Evolutionary conservation across 2,329 filamentous ascomycete species (phyloP).

Genomic region (Pyrenophora seminiperda): DNA sequence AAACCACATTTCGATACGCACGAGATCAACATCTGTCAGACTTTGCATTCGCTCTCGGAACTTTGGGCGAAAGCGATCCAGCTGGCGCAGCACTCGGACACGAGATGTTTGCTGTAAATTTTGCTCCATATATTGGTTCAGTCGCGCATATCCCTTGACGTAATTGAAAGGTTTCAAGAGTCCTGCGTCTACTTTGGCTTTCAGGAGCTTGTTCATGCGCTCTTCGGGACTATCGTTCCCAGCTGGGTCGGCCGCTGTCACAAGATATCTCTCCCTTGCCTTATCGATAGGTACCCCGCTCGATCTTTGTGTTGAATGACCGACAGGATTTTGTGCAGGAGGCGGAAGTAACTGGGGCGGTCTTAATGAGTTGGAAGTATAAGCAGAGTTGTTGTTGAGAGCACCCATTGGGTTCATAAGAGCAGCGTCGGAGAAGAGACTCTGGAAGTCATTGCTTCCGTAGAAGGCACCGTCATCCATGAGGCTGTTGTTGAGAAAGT

Average conservation of each 20-base stretch:
- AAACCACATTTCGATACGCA: slow-evolving; percentile 99
- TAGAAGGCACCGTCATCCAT: slow-evolving; percentile 69
- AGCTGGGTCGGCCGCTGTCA: slow-evolving; percentile 93
- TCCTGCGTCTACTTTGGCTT: slow-evolving; percentile 94
- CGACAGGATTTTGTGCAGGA: slow-evolving; percentile 52
- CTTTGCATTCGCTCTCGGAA: slow-evolving; percentile 94
- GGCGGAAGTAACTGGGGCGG: slow-evolving; percentile 51
- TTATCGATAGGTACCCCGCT: slow-evolving; percentile 70
- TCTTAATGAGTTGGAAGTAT: slow-evolving; percentile 53
- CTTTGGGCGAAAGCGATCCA: slow-evolving; percentile 92
- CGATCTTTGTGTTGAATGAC: slow-evolving; percentile 64
- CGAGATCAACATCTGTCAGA: slow-evolving; percentile 89
- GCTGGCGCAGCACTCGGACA: slow-evolving; percentile 87
- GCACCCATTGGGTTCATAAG: slow-evolving; percentile 52
- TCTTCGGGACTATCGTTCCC: slow-evolving; percentile 85
- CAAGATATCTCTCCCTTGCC: slow-evolving; percentile 85
- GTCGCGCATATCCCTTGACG: slow-evolving; percentile 88
- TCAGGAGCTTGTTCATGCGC: slow-evolving; percentile 90
- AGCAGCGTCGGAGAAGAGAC: slow-evolving; percentile 66
- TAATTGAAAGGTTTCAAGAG: slow-evolving; percentile 98
- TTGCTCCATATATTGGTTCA: slow-evolving; percentile 89
- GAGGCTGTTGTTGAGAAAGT: slow-evolving; percentile 90
- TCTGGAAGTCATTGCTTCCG: slow-evolving; percentile 51
- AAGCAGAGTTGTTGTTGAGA: slow-evolving; percentile 41
- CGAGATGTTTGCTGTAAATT: slow-evolving; percentile 82